phyloP scores from a whole-genome alignment of 108 stramenopile species.

The Hondaea fermentalgiana region DNA sequence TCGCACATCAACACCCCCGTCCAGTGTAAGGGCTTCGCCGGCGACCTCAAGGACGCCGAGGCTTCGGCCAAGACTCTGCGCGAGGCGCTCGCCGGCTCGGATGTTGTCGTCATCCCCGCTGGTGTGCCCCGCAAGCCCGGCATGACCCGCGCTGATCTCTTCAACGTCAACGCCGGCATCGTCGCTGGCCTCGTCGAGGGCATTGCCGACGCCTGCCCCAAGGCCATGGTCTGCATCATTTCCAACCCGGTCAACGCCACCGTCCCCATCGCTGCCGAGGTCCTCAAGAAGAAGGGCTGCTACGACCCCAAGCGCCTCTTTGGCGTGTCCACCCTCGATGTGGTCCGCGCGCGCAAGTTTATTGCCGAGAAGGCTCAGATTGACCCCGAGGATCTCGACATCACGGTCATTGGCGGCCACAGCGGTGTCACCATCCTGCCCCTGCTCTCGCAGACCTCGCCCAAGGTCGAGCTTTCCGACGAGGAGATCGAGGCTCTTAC shows the following conservation, averaged over 20 bases:
- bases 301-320: slow-evolving; percentile 23
- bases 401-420: slow-evolving; percentile 20
- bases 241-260: slow-evolving; percentile 27
- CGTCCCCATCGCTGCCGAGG: slow-evolving; percentile 22
- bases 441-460: slow-evolving; percentile 15
- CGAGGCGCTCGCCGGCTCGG: slow-evolving; percentile 8
- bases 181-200: slow-evolving; percentile 14
- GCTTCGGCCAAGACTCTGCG: neutral
- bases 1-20: slow-evolving; percentile 1
- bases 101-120: slow-evolving; percentile 24
- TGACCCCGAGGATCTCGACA: neutral
- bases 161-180: slow-evolving; percentile 16
- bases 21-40: neutral
- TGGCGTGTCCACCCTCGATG: slow-evolving; percentile 19
- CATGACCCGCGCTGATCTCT: slow-evolving; percentile 22
- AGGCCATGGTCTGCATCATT: slow-evolving; percentile 21
- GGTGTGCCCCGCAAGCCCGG: slow-evolving; percentile 23
- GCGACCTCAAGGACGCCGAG: slow-evolving; percentile 5
- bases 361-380: neutral
- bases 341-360: slow-evolving; percentile 10
- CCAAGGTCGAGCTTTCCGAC: neutral
- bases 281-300: slow-evolving; percentile 17
- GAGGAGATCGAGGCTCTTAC: slow-evolving; percentile 19
- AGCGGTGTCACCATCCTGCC: slow-evolving; percentile 14
- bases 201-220: slow-evolving; percentile 17